These are phyloP conservation scores for Trametes versicolor DNA, from an alignment of 1,284 basidiomycete species.

Conservation along the genomic window DNA sequence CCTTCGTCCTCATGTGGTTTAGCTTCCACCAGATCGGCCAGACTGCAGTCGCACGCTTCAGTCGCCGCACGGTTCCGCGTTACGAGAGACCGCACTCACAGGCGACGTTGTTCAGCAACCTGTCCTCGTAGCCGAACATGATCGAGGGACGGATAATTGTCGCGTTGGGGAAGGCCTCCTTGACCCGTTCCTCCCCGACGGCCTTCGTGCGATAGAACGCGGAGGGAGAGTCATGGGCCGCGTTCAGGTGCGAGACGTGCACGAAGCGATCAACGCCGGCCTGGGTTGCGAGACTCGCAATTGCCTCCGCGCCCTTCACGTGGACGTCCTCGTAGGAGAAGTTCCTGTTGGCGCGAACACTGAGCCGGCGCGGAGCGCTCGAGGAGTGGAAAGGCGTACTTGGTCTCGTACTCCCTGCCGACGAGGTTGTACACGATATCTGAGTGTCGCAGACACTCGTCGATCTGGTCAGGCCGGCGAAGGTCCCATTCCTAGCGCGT, in stretches of 20 bases:
- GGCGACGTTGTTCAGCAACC: conserved; percentile 92
- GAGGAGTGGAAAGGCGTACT: conserved; percentile 45
- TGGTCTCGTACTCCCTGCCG: conserved; percentile 88
- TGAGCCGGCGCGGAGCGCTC: conserved; percentile 17
- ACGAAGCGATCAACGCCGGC: conserved; percentile 88
- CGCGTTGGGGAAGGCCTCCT: conserved; percentile 85
- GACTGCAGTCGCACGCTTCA: conserved; percentile 52
- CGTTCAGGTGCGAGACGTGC: conserved; percentile 97
- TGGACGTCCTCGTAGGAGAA: conserved; percentile 88
- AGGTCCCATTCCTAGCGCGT: conserved; percentile 90
- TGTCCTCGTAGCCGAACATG: conserved; percentile 96
- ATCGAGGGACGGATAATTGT: conserved; percentile 90
- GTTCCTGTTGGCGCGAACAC: conserved; percentile 36
- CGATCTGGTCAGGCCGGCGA: conserved; percentile 88
- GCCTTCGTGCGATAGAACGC: conserved; percentile 92
- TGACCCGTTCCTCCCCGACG: conserved; percentile 90
- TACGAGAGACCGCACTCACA: conserved; percentile 59
- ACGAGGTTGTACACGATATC: conserved; percentile 97
- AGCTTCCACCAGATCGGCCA: conserved; percentile 97
- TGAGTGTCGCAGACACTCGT: conserved; percentile 94
- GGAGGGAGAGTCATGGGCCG: conserved; percentile 82
- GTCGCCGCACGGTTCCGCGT: conserved; percentile 42
- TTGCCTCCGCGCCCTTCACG: conserved; percentile 80
- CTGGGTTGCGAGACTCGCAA: conserved; percentile 85
- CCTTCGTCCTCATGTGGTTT: conserved; percentile 87